Evolutionary conservation across 345 rosid species (phyloP), one percentile per base, ranked within the genome.

Genomic region (Salix udensis): DNA sequence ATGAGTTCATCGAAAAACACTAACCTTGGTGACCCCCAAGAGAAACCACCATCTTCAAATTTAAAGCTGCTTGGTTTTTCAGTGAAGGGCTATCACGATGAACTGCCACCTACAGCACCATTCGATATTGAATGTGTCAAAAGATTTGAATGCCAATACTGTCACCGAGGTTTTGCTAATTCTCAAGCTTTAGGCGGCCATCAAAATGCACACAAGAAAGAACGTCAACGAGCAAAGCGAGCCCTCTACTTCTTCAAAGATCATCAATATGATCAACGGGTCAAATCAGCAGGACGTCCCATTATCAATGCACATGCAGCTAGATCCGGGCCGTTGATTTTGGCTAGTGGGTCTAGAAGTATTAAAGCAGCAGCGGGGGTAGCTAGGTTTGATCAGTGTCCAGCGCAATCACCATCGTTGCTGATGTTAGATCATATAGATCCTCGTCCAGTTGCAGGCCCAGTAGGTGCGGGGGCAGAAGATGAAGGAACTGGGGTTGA

Each of bases 111-210:
- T 3, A 5, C 70, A 5, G 9, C 44, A 10, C 44, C 44, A 40
- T 10, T 40, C 44, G 14, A 19, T 14, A 18, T 34, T 40, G 73
- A n/a, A 52, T 68, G 65, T 34, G 77, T 53, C 52, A 81, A 78
- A 78, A 83, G 77, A 67, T 88, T 86, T 78, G 85, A 84, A 74
- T 88, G 91, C 60, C 83, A 81, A 70, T 88, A 83, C 73, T 88
- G 91, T 72, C 26, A 64, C 66, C 68, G 87, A 39, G 75, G 42
- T 58, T 88, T 88, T 42, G 76, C 85, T 19, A 88, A 82, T 36
- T 86, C 91, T 31, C 91, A 88, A 76, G 91, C 89, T 37, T 74
- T 88, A 58, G 91, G 91, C 1, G 89, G 91, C 31, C 91, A 88
- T 72, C 89, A 88, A 77, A 88, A 88, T 61, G 91, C 91, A 1